These are phyloP conservation scores for Cenchrus fungigraminus DNA, from an alignment of 176 grass and related monocot species.

Conservation along the genomic window DNA sequence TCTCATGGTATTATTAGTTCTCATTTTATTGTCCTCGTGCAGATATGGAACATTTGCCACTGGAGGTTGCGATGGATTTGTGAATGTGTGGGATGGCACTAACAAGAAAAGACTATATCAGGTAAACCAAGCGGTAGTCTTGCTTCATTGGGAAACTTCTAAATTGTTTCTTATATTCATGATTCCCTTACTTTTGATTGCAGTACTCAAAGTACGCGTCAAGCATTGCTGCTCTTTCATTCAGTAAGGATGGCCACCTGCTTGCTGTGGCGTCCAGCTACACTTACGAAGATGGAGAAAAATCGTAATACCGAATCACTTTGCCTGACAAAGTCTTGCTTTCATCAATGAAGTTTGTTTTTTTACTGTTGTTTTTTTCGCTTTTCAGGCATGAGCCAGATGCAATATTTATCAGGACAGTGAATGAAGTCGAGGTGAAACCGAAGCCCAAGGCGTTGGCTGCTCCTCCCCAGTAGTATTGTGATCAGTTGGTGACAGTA, in stretches of 20 bases:
- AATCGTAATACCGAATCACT: conserved; percentile 58
- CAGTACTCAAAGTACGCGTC: conserved; percentile 94
- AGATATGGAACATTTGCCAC: conserved; percentile 99
- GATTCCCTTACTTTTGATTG: conserved; percentile 35
- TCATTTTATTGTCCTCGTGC: conserved; percentile 18
- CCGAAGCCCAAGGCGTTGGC: conserved; percentile 89
- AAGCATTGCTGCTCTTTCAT: conserved; percentile 92
- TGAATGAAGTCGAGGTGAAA: conserved; percentile 97
- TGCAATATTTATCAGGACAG: conserved; percentile 76
- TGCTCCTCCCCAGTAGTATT: conserved; percentile 53
- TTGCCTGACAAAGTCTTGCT: not conserved
- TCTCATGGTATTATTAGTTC: conserved; percentile 27
- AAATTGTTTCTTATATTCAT: not conserved
- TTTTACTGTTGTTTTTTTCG: conserved; percentile 12
- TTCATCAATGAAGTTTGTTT: not conserved
- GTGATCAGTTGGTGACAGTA: not conserved
- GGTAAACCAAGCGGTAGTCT: conserved; percentile 54
- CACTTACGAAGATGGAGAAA: conserved; percentile 95
- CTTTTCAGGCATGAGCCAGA: conserved; percentile 87
- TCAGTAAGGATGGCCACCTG: conserved; percentile 87
- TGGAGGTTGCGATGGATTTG: conserved; percentile 92
- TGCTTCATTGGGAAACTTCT: not conserved
- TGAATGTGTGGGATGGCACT: conserved; percentile 99
- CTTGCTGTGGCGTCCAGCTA: conserved; percentile 98
- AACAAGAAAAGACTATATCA: conserved; percentile 99